Percentiles rank a stretch among this genome's conserved stretches.
These are phyloP conservation scores for Trichoderma oligosporum DNA, from an alignment of 2,329 filamentous ascomycete genomes.

Conservation along the genomic window DNA sequence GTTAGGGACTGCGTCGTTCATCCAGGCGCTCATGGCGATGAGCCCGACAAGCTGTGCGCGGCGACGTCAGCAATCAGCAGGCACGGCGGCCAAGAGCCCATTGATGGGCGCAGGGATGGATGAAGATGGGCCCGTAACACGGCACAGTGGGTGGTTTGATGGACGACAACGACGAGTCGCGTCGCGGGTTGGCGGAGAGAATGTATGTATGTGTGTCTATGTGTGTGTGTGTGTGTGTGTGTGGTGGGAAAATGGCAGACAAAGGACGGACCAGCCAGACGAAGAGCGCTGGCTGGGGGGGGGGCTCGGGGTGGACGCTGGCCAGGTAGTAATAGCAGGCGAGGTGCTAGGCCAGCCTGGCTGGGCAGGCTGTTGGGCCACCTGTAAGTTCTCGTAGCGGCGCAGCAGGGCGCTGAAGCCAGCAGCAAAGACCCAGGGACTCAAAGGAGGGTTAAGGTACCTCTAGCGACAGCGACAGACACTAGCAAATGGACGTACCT, in stretches of 20 bases:
- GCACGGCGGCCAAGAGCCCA: conserved; percentile 39
- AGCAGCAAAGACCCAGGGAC: conserved; percentile 8
- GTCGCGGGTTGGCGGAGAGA: conserved; percentile 40
- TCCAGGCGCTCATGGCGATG: conserved; percentile 67
- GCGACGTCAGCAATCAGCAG: conserved; percentile 45
- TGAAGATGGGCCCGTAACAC: conserved; percentile 48
- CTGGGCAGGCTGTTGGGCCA: conserved; percentile 18
- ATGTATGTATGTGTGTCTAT: conserved; percentile 26
- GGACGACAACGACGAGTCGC: conserved; percentile 37
- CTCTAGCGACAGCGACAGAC: not conserved
- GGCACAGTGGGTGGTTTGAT: conserved; percentile 38
- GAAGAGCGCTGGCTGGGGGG: conserved; percentile 17
- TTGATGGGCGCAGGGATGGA: conserved; percentile 37
- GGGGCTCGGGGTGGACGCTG: conserved; percentile 13
- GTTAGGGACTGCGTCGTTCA: conserved; percentile 66
- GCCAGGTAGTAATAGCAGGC: conserved; percentile 5
- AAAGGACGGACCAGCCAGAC: conserved; percentile 16
- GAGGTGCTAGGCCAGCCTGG: conserved; percentile 4
- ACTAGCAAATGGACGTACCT: conserved; percentile 19
- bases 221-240: conserved; percentile 28
- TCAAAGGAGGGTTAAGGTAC: conserved; percentile 9
- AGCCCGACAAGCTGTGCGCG: conserved; percentile 42
- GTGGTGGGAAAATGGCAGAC: conserved; percentile 32
- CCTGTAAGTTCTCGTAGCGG: conserved; percentile 13
- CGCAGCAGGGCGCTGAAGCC: conserved; percentile 18